A percentile compares a stretch with the other conserved stretches of the same genome.
phyloP scores from a whole-genome alignment of 345 rosid genomes.

The Aquilaria sinensis region DNA sequence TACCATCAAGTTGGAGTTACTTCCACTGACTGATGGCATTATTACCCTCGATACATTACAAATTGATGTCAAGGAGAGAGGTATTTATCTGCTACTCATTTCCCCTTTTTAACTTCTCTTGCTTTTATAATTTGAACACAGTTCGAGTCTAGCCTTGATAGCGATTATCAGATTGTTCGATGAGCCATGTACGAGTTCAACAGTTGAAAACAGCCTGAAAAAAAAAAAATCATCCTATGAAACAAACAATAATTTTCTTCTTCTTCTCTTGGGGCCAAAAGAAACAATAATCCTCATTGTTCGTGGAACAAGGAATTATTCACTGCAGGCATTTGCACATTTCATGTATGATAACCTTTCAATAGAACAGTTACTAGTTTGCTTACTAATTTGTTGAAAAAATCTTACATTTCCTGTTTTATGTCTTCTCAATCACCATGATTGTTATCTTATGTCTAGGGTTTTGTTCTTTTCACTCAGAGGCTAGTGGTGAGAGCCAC shows the following conservation, averaged over 20 bases:
- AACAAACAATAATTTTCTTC: too few relatives aligned
- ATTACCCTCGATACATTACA: constrained; percentile 82
- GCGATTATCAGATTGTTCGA: too few relatives aligned
- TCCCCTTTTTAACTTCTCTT: neutral
- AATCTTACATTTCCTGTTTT: too few relatives aligned
- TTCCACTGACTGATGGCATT: constrained; percentile 97
- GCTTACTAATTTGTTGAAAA: too few relatives aligned
- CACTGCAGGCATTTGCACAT: too few relatives aligned
- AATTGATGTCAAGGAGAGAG: constrained; percentile 92
- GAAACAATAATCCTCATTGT: too few relatives aligned
- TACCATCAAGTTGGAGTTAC: constrained; percentile 86
- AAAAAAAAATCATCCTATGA: too few relatives aligned
- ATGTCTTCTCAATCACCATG: too few relatives aligned
- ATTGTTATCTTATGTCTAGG: neutral
- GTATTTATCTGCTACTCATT: constrained; percentile 26
- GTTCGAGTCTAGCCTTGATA: neutral
- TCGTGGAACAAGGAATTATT: too few relatives aligned
- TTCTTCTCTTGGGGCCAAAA: too few relatives aligned
- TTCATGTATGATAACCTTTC: neutral
- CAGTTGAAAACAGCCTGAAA: too few relatives aligned
- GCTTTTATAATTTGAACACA: neutral
- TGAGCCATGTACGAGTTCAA: neutral
- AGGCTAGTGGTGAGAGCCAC: neutral
- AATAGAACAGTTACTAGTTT: neutral
- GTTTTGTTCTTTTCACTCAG: constrained; percentile 4